These are phyloP conservation scores for Collybiopsis confluens DNA, from an alignment of 768 basidiomycete species.

Conservation along the genomic window DNA sequence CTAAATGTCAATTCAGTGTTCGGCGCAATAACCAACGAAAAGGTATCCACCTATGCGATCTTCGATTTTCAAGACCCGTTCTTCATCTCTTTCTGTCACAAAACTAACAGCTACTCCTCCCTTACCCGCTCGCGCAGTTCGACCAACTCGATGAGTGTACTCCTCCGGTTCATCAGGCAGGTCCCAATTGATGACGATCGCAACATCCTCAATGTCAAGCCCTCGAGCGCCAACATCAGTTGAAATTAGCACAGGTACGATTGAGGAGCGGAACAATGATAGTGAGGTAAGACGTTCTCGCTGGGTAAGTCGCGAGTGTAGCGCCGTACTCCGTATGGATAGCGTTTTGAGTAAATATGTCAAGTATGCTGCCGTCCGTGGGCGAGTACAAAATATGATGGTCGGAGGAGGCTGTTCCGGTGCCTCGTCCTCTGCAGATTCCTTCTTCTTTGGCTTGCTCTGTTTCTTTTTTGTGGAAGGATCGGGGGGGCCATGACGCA, in stretches of 20 bases:
- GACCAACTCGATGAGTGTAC: constrained; percentile 93
- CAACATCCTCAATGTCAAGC: constrained; percentile 93
- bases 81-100: constrained; percentile 91
- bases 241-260: constrained; percentile 88
- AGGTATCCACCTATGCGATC: constrained; percentile 70
- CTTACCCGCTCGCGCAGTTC: constrained; percentile 87
- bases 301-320: constrained; percentile 93
- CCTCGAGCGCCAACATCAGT: constrained; percentile 97
- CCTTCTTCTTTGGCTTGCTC: constrained; percentile 26
- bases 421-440: constrained; percentile 43
- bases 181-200: constrained; percentile 97
- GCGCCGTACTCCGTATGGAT: constrained; percentile 77
- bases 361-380: constrained; percentile 88
- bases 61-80: constrained; percentile 79
- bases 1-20: constrained; percentile 31
- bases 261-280: constrained; percentile 78
- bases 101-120: constrained; percentile 91
- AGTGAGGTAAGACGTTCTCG: constrained; percentile 82
- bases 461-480: constrained; percentile 32
- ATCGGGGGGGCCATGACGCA: constrained; percentile 63
- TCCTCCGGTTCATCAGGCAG: constrained; percentile 86
- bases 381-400: constrained; percentile 87
- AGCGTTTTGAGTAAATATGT: constrained; percentile 74
- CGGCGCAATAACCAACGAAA: neutral
- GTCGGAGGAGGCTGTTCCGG: constrained; percentile 85